A percentile compares a stretch with the other conserved stretches of the same genome.
phyloP scores from a whole-genome alignment of 164 flowering plant genomes.

The Annona cherimola region DNA sequence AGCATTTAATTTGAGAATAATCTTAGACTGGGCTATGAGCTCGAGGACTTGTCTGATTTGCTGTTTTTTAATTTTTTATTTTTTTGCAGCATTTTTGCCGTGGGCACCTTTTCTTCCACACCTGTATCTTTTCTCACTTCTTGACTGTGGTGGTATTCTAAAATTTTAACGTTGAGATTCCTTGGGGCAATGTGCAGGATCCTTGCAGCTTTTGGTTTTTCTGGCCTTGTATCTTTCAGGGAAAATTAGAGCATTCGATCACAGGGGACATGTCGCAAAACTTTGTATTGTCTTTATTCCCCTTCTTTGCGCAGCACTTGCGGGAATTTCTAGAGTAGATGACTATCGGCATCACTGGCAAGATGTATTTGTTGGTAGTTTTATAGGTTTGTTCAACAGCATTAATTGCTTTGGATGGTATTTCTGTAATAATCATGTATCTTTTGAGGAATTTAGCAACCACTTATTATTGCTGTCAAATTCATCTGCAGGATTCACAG shows the following conservation, averaged over 20 bases:
- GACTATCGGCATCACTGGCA: conserved; percentile 90
- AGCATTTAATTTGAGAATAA: too few species aligned
- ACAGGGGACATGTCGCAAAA: conserved; percentile 71
- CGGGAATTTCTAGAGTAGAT: conserved; percentile 69
- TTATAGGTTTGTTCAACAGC: conserved; percentile 40
- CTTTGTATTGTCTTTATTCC: conserved; percentile 72
- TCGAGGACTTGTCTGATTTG: neutral
- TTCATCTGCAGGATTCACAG: conserved; percentile 39
- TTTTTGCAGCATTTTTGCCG: too few species aligned
- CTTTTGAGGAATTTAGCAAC: neutral
- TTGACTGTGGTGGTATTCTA: neutral
- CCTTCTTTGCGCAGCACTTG: conserved; percentile 60
- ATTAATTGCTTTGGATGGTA: neutral
- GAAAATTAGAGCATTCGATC: conserved; percentile 69
- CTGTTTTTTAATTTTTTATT: too few species aligned
- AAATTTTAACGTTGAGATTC: neutral
- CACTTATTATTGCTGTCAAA: too few species aligned
- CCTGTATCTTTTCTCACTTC: neutral
- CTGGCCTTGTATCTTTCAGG: conserved; percentile 72
- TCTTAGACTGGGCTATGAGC: neutral
- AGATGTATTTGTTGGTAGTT: conserved; percentile 76
- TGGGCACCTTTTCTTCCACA: neutral
- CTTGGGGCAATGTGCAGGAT: conserved; percentile 40
- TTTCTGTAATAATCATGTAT: neutral
- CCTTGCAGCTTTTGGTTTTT: conserved; percentile 83